Percentiles rank a stretch among this genome's conserved stretches.
Conservation (phyloP, 208 protist genomes). For the Trypanosoma brucei region DNA sequence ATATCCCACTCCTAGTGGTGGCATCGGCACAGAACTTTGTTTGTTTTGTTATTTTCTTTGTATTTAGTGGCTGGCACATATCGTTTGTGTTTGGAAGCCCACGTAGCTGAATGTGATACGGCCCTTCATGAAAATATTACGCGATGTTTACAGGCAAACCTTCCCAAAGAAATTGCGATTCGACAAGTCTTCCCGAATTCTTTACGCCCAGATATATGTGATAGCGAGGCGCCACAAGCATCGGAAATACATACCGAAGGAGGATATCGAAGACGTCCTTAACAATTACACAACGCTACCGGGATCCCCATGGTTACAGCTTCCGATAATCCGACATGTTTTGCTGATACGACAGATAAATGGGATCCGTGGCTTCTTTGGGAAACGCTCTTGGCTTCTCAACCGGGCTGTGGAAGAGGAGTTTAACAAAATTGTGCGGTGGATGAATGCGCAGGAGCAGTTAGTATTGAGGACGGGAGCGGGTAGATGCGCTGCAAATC, state of each 20-base stretch:
- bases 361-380: conserved; percentile 34
- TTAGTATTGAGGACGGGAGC: neutral
- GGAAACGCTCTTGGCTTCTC: conserved; percentile 69
- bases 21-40: neutral
- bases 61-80: neutral
- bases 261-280: conserved; percentile 55
- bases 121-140: conserved; percentile 45
- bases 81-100: neutral
- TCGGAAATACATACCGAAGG: conserved; percentile 74
- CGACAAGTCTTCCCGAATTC: conserved; percentile 69
- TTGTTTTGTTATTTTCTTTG: neutral
- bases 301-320: conserved; percentile 54
- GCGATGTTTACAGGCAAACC: conserved; percentile 59
- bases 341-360: conserved; percentile 71
- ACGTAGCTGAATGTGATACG: neutral
- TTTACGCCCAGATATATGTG: conserved; percentile 72
- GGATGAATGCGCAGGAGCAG: conserved; percentile 40
- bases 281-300: conserved; percentile 52
- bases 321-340: conserved; percentile 78
- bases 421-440: conserved; percentile 47
- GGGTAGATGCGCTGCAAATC: conserved; percentile 15
- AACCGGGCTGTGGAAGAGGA: conserved; percentile 67
- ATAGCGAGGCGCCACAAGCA: conserved; percentile 55
- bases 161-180: conserved; percentile 83
- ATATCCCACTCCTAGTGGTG: too few relatives aligned